These are phyloP conservation scores for Piromyces sp. DNA, from an alignment of 192 early-diverging fungal species.

Conservation along the genomic window DNA sequence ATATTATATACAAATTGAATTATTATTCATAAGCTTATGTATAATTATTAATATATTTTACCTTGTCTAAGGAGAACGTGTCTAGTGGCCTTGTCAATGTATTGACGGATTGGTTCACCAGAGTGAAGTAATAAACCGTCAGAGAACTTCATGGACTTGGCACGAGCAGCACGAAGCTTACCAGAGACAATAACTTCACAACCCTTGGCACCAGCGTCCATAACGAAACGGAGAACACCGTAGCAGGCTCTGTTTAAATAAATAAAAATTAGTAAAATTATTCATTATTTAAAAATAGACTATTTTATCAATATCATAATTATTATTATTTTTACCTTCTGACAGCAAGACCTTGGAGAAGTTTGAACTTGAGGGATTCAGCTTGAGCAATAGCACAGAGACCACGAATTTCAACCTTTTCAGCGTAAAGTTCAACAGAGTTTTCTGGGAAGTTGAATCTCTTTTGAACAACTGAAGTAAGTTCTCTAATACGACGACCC, in stretches of 20 bases:
- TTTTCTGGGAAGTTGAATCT: constrained; percentile 97
- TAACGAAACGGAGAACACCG: constrained; percentile 95
- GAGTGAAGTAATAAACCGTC: constrained; percentile 99
- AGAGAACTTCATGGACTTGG: constrained; percentile 99
- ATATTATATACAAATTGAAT: too few relatives aligned
- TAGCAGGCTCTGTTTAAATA: constrained; percentile 58
- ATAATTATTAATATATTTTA: too few relatives aligned
- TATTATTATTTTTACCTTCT: constrained; percentile 59
- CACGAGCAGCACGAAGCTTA: constrained; percentile 98
- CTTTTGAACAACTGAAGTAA: constrained; percentile 97
- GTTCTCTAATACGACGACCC: constrained; percentile 95
- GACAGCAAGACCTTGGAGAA: constrained; percentile 89
- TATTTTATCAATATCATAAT: too few relatives aligned
- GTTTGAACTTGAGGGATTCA: constrained; percentile 96
- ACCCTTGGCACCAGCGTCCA: constrained; percentile 99
- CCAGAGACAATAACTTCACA: constrained; percentile 97
- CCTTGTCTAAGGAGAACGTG: constrained; percentile 97
- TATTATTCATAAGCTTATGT: too few relatives aligned
- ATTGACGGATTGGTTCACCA: constrained; percentile 91
- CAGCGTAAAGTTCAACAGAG: constrained; percentile 96
- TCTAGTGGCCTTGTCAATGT: constrained; percentile 87
- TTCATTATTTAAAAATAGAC: too few relatives aligned
- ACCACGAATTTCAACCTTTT: constrained; percentile 92
- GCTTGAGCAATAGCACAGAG: constrained; percentile 96
- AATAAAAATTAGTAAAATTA: too few relatives aligned